Conservation (phyloP, 2,329 filamentous ascomycete species). For the Venturia asperata region DNA sequence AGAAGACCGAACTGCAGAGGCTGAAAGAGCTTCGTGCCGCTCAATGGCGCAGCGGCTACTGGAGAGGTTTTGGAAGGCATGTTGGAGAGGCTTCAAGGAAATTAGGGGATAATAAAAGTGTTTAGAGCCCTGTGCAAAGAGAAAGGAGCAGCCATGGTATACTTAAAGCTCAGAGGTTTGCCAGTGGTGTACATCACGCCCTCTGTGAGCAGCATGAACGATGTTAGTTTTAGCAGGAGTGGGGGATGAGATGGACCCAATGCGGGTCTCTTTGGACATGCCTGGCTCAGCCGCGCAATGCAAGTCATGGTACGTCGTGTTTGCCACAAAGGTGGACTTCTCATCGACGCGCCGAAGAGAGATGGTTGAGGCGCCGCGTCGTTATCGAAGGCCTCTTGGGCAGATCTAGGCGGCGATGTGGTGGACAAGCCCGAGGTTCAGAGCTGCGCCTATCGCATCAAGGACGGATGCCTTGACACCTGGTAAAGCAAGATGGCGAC, state of each 20-base stretch:
- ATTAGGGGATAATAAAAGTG: not conserved
- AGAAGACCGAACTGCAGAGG: conserved; percentile 17
- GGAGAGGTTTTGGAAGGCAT: conserved; percentile 12
- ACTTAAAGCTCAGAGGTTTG: not conserved
- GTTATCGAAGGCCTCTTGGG: too few relatives aligned
- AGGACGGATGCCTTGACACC: too few relatives aligned
- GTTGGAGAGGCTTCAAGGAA: not conserved
- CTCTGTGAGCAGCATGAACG: not conserved
- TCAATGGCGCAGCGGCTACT: not conserved
- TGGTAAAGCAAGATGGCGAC: too few relatives aligned
- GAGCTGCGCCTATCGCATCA: too few relatives aligned
- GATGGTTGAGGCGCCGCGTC: not conserved
- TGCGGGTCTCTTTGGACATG: not conserved
- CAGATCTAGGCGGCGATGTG: not conserved
- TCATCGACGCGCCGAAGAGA: not conserved
- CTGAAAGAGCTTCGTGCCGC: conserved; percentile 16
- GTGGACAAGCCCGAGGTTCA: not conserved
- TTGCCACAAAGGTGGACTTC: not conserved
- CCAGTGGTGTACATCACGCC: not conserved
- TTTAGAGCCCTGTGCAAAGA: not conserved
- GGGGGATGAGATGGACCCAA: not conserved
- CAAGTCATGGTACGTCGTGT: not conserved
- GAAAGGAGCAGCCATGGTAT: not conserved
- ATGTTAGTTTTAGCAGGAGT: not conserved
- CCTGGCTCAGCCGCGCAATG: not conserved